phyloP scores from a whole-genome alignment of 2,329 filamentous ascomycete species.

The Dendrostoma leiphaemia region DNA sequence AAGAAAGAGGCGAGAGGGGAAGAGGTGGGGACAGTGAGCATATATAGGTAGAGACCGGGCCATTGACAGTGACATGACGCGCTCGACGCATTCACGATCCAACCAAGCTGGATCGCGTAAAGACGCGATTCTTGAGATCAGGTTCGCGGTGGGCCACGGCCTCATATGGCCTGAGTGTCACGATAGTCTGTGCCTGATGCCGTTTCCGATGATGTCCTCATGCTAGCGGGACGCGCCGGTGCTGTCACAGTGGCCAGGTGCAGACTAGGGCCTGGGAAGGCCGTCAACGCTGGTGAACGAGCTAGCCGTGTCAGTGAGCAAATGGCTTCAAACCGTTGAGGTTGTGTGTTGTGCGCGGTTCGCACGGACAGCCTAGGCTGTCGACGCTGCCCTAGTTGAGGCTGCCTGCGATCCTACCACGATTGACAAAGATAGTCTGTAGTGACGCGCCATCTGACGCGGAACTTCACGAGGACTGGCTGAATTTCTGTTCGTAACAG shows the following conservation, averaged over 20 bases:
- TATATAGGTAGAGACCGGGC: not conserved
- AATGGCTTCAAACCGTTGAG: too few relatives aligned
- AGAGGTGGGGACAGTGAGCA: not conserved
- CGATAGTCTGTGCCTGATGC: not conserved
- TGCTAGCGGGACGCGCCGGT: not conserved
- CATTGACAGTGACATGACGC: not conserved
- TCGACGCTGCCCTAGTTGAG: not conserved
- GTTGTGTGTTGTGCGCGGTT: too few relatives aligned
- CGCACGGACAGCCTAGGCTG: not conserved
- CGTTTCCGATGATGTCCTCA: not conserved
- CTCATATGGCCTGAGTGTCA: not conserved
- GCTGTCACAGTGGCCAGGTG: not conserved
- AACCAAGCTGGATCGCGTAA: not conserved
- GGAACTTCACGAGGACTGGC: too few relatives aligned
- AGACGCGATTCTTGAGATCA: not conserved
- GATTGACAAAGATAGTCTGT: too few relatives aligned
- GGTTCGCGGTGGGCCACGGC: too few relatives aligned
- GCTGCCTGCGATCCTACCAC: too few relatives aligned
- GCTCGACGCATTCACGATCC: not conserved
- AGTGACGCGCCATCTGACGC: too few relatives aligned
- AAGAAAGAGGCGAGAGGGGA: not conserved
- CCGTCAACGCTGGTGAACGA: not conserved
- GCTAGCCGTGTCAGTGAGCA: not conserved
- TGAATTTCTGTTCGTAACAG: too few relatives aligned
- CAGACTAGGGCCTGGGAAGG: not conserved